phyloP scores from a whole-genome alignment of 768 basidiomycete genomes.

The Amanita phalloides region DNA sequence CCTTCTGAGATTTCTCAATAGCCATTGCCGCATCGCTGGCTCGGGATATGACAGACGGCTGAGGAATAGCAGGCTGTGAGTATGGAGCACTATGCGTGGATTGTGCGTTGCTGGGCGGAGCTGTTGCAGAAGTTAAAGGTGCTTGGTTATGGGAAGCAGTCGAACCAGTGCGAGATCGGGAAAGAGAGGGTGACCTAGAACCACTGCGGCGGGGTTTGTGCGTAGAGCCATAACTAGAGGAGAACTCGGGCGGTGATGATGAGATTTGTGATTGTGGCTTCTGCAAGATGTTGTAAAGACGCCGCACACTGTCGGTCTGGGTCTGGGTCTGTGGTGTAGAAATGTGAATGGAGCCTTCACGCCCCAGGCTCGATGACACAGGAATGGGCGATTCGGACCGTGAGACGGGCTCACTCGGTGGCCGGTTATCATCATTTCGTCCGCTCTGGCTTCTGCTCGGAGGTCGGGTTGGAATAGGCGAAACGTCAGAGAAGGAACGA shows the following conservation, averaged over 20 bases:
- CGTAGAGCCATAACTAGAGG: neutral
- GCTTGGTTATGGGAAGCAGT: slow-evolving; percentile 11
- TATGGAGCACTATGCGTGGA: slow-evolving; percentile 10
- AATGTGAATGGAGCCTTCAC: neutral
- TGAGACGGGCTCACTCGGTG: neutral
- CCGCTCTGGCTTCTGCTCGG: neutral
- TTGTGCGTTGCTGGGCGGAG: slow-evolving; percentile 7
- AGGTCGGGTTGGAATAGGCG: neutral
- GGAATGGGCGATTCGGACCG: neutral
- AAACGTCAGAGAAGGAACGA: neutral
- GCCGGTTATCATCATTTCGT: neutral
- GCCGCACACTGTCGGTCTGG: neutral
- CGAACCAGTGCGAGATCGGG: slow-evolving; percentile 15
- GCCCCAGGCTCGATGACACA: neutral
- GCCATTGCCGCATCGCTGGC: slow-evolving; percentile 46
- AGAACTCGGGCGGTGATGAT: neutral
- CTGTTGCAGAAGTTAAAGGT: slow-evolving; percentile 8
- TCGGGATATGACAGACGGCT: slow-evolving; percentile 23
- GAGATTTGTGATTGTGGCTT: slow-evolving; percentile 1
- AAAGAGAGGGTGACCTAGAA: slow-evolving; percentile 1
- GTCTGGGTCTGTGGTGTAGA: neutral
- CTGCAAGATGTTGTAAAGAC: slow-evolving; percentile 5
- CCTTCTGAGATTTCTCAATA: slow-evolving; percentile 30
- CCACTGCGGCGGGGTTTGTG: neutral
- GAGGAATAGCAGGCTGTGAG: slow-evolving; percentile 5